Conservation (phyloP, 305 asterid genomes). For the Fraxinus latifolia region DNA sequence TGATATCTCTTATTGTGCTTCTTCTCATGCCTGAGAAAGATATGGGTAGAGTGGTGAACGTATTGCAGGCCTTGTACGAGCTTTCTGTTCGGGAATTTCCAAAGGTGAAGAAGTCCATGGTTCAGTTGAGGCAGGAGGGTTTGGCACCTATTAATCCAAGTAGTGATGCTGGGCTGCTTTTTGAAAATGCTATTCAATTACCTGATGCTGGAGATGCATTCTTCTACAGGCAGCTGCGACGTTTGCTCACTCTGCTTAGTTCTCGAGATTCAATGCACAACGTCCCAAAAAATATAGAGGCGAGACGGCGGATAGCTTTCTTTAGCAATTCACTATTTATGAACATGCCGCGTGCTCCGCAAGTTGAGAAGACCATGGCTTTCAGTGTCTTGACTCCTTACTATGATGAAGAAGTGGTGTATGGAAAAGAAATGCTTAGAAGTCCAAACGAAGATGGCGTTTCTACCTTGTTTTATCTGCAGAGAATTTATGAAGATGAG, state of each 20-base stretch:
- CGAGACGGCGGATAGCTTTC: constrained; percentile 77
- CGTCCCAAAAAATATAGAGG: constrained; percentile 74
- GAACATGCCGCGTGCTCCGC: constrained; percentile 96
- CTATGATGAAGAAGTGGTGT: constrained; percentile 87
- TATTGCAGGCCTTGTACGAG: constrained; percentile 83
- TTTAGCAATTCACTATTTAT: constrained; percentile 87
- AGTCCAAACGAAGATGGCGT: constrained; percentile 86
- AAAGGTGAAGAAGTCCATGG: constrained; percentile 50
- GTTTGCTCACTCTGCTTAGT: constrained; percentile 67
- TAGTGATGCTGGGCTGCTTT: constrained; percentile 45
- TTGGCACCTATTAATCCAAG: constrained; percentile 45
- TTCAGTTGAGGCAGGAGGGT: constrained; percentile 72
- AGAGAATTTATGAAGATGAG: constrained; percentile 82
- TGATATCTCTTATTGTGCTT: constrained; percentile 56
- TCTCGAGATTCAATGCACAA: constrained; percentile 81
- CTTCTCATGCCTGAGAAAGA: constrained; percentile 55
- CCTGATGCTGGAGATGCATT: constrained; percentile 59
- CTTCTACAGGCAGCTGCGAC: constrained; percentile 74
- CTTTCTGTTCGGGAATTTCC: constrained; percentile 69
- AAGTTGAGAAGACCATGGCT: constrained; percentile 90
- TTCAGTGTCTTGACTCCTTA: constrained; percentile 96
- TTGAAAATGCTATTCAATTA: constrained; percentile 59
- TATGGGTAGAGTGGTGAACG: constrained; percentile 53
- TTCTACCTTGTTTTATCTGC: constrained; percentile 82
- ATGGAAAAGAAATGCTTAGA: constrained; percentile 72